These are phyloP conservation scores for Colletotrichum ledebouriae DNA, from an alignment of 2,329 filamentous ascomycete genomes.

Conservation along the genomic window DNA sequence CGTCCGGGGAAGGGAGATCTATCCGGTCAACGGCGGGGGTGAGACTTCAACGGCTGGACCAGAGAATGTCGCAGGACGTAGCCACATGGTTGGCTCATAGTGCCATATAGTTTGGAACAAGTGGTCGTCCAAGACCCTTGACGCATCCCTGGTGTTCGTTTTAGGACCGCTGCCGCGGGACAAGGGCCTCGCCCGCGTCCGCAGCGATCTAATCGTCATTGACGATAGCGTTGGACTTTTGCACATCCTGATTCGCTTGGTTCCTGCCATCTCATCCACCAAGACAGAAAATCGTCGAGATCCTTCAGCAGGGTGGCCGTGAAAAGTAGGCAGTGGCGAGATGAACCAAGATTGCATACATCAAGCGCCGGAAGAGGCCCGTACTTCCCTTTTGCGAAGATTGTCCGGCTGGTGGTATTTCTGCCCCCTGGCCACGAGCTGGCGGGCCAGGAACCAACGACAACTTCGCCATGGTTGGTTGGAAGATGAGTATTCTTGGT, in stretches of 20 bases:
- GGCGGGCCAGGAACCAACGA: conserved; percentile 1
- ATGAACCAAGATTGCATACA: conserved; percentile 5
- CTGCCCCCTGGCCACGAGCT: background rate
- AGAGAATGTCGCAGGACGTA: background rate
- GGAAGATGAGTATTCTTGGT: background rate
- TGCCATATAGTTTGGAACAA: background rate
- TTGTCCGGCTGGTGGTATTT: background rate
- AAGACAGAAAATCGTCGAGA: background rate
- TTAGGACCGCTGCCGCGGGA: background rate
- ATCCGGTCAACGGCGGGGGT: background rate
- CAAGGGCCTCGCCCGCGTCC: background rate
- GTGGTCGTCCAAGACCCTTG: background rate
- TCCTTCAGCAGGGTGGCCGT: background rate
- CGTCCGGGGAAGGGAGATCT: conserved; percentile 18
- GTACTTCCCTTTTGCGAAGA: conserved; percentile 12
- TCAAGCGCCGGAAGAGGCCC: background rate
- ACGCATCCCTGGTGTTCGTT: background rate
- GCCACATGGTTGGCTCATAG: background rate
- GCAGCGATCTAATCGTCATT: background rate
- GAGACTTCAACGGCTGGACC: background rate
- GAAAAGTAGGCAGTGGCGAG: background rate
- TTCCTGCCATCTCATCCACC: background rate
- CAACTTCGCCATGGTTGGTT: background rate
- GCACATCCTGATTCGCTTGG: background rate
- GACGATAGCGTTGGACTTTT: background rate